A percentile compares a stretch with the other conserved stretches of the same genome.
phyloP scores from a whole-genome alignment of 2,329 filamentous ascomycete genomes.

The Alternaria longipes region DNA sequence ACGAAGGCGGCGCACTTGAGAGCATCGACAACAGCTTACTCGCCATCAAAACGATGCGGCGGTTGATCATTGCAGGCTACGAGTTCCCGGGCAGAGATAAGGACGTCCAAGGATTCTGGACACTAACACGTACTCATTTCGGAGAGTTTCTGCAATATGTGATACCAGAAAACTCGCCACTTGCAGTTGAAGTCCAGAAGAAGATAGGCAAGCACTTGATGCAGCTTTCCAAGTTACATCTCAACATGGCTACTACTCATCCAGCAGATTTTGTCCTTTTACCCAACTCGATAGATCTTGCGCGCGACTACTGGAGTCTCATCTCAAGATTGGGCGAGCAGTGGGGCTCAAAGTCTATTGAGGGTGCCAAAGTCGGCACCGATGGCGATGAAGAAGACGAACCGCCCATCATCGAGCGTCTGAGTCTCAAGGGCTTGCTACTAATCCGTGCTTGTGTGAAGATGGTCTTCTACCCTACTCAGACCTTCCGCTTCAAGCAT shows the following conservation, averaged over 20 bases:
- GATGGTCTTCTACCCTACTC: slow-evolving; percentile 81
- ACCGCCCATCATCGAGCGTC: slow-evolving; percentile 73
- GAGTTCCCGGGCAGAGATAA: slow-evolving; percentile 82
- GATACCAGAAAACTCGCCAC: slow-evolving; percentile 63
- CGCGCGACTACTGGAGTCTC: slow-evolving; percentile 85
- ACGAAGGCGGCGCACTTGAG: slow-evolving; percentile 67
- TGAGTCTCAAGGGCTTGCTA: slow-evolving; percentile 83
- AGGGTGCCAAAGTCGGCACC: slow-evolving; percentile 53
- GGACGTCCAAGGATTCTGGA: slow-evolving; percentile 83
- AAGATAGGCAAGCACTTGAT: slow-evolving; percentile 85
- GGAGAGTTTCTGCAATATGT: slow-evolving; percentile 75
- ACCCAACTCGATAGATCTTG: slow-evolving; percentile 79
- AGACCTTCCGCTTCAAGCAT: slow-evolving; percentile 85
- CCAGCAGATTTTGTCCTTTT: slow-evolving; percentile 84
- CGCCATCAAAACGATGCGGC: slow-evolving; percentile 80
- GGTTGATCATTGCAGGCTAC: slow-evolving; percentile 82
- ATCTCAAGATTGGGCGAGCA: slow-evolving; percentile 79
- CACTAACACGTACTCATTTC: slow-evolving; percentile 76
- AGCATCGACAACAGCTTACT: slow-evolving; percentile 80
- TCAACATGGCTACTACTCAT: slow-evolving; percentile 82
- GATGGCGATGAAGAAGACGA: slow-evolving; percentile 60
- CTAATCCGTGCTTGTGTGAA: slow-evolving; percentile 83
- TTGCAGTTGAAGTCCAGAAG: slow-evolving; percentile 62
- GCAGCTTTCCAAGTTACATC: slow-evolving; percentile 90
- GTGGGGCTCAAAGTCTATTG: slow-evolving; percentile 65